Evolutionary conservation across 345 rosid species (phyloP).

Genomic region (Microcos paniculata): DNA sequence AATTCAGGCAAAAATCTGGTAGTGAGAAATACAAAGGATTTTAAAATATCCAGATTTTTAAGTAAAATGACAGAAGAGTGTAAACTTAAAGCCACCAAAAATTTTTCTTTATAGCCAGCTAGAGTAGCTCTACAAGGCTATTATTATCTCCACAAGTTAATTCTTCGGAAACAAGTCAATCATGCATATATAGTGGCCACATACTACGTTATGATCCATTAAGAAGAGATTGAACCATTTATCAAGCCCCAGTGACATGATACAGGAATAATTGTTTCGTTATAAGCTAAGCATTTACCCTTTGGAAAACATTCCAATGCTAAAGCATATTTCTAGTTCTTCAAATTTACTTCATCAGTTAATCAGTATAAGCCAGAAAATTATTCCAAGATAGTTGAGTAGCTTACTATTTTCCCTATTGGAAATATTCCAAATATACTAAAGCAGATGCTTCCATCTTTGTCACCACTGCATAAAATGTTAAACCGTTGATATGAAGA

Average conservation of each 20-base stretch:
- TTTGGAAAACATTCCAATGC: background rate
- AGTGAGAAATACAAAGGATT: background rate
- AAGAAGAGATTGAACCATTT: background rate
- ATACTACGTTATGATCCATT: background rate
- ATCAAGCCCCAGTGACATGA: background rate
- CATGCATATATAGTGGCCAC: background rate
- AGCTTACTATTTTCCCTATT: slow-evolving; percentile 84
- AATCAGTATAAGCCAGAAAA: background rate
- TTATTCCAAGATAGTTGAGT: background rate
- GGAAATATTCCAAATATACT: slow-evolving; percentile 93
- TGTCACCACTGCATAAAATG: slow-evolving; percentile 85
- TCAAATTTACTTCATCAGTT: background rate
- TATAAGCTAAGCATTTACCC: background rate
- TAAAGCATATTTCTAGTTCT: background rate
- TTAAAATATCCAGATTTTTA: background rate
- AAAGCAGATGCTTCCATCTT: slow-evolving; percentile 79
- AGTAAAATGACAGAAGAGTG: slow-evolving; percentile 1
- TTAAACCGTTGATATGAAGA: slow-evolving; percentile 81
- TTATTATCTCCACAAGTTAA: background rate
- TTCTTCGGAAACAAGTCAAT: background rate
- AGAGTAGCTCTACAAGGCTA: background rate
- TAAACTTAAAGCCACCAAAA: background rate
- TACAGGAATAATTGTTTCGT: background rate
- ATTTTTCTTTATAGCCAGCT: background rate
- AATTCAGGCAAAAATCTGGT: background rate